A percentile compares a stretch with the other conserved stretches of the same genome.
Evolutionary conservation across 2,329 filamentous ascomycete species (phyloP).

Genomic region (Calonectria pseudoturangicola): DNA sequence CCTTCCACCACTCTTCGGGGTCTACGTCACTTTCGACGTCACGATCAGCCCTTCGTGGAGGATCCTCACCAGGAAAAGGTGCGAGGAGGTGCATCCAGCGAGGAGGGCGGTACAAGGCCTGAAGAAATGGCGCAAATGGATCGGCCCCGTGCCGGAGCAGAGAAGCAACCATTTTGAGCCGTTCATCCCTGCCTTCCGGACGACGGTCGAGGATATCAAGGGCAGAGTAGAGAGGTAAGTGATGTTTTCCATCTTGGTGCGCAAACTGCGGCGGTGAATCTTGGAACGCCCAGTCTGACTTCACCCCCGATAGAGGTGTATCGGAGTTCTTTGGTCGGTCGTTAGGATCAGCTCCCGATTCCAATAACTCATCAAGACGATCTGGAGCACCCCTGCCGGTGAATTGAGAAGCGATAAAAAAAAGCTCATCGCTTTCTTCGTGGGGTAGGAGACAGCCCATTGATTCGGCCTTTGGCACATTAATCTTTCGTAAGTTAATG

Average conservation of each 20-base stretch:
- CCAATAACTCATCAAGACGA: neutral
- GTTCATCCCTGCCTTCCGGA: neutral
- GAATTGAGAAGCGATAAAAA: neutral
- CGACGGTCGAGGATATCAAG: neutral
- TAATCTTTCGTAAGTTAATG: neutral
- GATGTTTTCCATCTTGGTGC: neutral
- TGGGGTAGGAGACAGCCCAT: neutral
- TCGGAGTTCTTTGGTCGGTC: neutral
- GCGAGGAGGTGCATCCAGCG: neutral
- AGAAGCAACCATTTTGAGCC: conserved; percentile 1
- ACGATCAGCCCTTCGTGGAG: neutral
- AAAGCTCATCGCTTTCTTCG: neutral
- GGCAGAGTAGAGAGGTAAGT: conserved; percentile 9
- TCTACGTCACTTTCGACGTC: neutral
- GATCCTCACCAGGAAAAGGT: conserved; percentile 26
- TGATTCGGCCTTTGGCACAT: neutral
- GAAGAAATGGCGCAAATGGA: conserved; percentile 3
- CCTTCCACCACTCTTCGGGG: no score
- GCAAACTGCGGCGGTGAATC: conserved; percentile 24
- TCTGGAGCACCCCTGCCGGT: neutral
- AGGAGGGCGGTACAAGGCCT: neutral
- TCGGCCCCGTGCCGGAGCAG: conserved; percentile 11
- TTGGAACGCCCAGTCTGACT: conserved; percentile 14
- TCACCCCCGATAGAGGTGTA: neutral
- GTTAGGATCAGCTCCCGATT: conserved; percentile 11